phyloP scores from a whole-genome alignment of 768 basidiomycete species.

The Boletellus emodensis region DNA sequence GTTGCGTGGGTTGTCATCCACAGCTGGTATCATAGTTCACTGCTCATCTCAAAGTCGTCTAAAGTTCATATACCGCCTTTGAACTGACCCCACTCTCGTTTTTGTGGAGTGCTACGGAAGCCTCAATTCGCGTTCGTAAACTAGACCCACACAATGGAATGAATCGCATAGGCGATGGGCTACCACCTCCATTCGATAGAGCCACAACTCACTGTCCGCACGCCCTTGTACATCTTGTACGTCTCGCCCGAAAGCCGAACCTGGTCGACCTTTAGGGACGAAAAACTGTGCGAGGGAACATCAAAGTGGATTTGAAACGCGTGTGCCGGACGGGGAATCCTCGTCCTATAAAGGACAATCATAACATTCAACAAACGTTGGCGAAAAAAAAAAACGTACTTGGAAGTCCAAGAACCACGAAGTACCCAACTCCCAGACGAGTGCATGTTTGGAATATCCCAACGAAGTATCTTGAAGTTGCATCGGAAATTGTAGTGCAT shows the following conservation, averaged over 20 bases:
- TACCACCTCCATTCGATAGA: slow-evolving; percentile 34
- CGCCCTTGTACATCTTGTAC: slow-evolving; percentile 92
- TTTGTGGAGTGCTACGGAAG: neutral
- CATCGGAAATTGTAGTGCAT: neutral
- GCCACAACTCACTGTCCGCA: slow-evolving; percentile 52
- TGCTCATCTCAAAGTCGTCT: slow-evolving; percentile 16
- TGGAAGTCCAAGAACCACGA: slow-evolving; percentile 72
- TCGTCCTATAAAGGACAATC: slow-evolving; percentile 31
- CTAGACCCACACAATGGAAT: neutral
- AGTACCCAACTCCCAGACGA: slow-evolving; percentile 69
- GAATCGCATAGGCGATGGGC: neutral
- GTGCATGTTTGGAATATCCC: slow-evolving; percentile 69
- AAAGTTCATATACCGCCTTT: slow-evolving; percentile 15
- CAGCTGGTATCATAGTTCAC: slow-evolving; percentile 17
- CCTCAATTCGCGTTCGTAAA: neutral
- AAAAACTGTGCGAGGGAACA: slow-evolving; percentile 67
- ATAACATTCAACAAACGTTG: neutral
- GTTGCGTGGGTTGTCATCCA: slow-evolving; percentile 4
- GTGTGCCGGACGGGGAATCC: slow-evolving; percentile 60
- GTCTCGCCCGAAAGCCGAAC: slow-evolving; percentile 73
- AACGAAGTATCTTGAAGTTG: slow-evolving; percentile 59
- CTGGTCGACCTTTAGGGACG: slow-evolving; percentile 80
- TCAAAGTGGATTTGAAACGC: slow-evolving; percentile 72
- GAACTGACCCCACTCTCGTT: neutral
- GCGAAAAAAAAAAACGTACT: slow-evolving; percentile 37